Evolutionary conservation across 2,329 filamentous ascomycete genomes (phyloP).

Genomic region (Talaromyces pinophilus): DNA sequence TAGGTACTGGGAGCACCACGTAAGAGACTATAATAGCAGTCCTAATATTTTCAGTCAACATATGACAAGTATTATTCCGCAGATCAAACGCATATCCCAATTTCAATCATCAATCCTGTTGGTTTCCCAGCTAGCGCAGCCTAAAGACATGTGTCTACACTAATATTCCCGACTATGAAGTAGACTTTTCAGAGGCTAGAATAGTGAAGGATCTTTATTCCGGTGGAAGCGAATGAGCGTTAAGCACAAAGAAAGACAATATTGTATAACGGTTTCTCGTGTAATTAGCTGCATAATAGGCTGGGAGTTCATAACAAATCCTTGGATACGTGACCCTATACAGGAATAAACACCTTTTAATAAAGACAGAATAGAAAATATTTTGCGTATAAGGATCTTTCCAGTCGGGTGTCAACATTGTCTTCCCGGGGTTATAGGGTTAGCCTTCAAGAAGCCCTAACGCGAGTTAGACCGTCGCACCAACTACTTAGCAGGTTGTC

Average conservation of each 20-base stretch:
- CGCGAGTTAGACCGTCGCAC: neutral
- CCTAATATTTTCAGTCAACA: neutral
- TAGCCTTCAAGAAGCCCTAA: neutral
- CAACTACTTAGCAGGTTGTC: neutral
- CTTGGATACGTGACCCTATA: neutral
- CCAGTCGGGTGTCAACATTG: neutral
- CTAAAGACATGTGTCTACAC: neutral
- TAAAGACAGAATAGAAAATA: neutral
- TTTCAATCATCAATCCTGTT: neutral
- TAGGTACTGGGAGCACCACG: neutral
- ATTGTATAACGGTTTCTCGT: neutral
- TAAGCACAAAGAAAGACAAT: neutral
- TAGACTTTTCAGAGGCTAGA: too few relatives aligned
- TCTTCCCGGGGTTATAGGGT: neutral
- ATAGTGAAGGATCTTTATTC: too few relatives aligned
- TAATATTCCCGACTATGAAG: too few relatives aligned
- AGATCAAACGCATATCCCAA: conserved; percentile 1
- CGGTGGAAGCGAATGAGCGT: neutral
- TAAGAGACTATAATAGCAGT: neutral
- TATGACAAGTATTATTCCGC: neutral
- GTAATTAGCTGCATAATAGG: neutral
- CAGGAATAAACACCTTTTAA: neutral
- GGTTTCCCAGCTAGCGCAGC: neutral
- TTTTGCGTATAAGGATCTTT: neutral
- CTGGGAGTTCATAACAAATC: neutral